phyloP scores from a whole-genome alignment of 2,329 filamentous ascomycete species.

The Biscogniauxia mediterranea region DNA sequence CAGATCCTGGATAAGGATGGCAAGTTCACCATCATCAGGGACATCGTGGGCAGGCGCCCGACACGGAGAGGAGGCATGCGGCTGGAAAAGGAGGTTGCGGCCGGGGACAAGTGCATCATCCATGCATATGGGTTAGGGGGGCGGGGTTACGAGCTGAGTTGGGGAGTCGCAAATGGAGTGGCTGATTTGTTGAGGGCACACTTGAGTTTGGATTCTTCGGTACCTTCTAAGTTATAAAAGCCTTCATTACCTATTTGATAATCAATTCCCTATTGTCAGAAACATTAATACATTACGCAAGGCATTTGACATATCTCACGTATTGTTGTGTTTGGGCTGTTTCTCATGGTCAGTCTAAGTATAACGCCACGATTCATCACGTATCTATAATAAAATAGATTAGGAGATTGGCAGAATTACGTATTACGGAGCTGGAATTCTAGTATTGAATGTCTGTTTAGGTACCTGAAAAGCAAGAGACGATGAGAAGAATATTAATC shows the following conservation, averaged over 20 bases:
- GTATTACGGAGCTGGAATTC: too few relatives aligned
- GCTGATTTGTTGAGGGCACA: conserved; percentile 36
- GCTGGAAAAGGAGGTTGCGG: conserved; percentile 48
- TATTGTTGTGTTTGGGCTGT: too few relatives aligned
- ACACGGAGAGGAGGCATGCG: conserved; percentile 48
- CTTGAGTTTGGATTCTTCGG: conserved; percentile 5
- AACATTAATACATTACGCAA: too few relatives aligned
- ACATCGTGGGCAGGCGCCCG: conserved; percentile 47
- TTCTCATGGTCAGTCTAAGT: too few relatives aligned
- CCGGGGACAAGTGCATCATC: conserved; percentile 35
- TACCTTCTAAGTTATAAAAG: conserved; percentile 6
- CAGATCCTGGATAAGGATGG: conserved; percentile 25
- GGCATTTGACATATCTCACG: too few relatives aligned
- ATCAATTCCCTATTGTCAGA: too few relatives aligned
- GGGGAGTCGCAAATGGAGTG: conserved; percentile 56
- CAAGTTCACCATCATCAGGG: conserved; percentile 36
- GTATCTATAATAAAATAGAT: too few relatives aligned
- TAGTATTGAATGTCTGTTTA: too few relatives aligned
- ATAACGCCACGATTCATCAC: too few relatives aligned
- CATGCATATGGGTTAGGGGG: conserved; percentile 62
- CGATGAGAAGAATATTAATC: too few relatives aligned
- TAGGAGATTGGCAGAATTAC: too few relatives aligned
- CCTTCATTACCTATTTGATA: background rate
- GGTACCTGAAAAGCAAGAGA: too few relatives aligned
- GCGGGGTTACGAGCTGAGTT: conserved; percentile 60